Evolutionary conservation across 2,329 filamentous ascomycete species (phyloP).

Genomic region (Arthrobotrys pseudoclavata): DNA sequence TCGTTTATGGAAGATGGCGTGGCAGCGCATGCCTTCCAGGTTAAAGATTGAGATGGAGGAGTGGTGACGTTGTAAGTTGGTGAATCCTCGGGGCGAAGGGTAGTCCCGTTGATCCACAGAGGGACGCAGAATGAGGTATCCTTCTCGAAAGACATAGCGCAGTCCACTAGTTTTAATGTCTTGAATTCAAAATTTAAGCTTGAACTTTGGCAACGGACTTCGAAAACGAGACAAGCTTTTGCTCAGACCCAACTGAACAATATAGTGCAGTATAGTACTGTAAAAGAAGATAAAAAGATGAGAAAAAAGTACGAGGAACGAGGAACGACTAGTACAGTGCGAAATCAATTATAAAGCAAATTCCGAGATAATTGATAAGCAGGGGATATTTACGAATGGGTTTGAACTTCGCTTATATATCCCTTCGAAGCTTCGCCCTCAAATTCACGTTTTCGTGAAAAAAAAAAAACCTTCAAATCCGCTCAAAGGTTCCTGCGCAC

Average conservation of each 20-base stretch:
- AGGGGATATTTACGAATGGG: conserved; percentile 4
- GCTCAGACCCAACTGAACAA: conserved; percentile 16
- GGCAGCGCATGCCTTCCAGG: conserved; percentile 72
- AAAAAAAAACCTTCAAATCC: conserved; percentile 8
- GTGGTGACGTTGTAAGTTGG: conserved; percentile 47
- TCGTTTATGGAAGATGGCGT: conserved; percentile 72
- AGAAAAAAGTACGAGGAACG: conserved; percentile 4
- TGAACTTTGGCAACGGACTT: neutral
- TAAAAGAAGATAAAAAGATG: neutral
- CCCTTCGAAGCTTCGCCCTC: conserved; percentile 2
- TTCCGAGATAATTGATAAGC: conserved; percentile 22
- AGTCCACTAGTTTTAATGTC: neutral
- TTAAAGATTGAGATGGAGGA: conserved; percentile 39
- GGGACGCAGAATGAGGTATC: conserved; percentile 54
- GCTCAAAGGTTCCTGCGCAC: conserved; percentile 21
- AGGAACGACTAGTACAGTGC: neutral
- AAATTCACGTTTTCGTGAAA: neutral
- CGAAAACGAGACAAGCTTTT: conserved; percentile 7
- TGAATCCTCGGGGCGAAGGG: conserved; percentile 23
- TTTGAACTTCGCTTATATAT: conserved; percentile 50
- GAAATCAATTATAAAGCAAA: neutral
- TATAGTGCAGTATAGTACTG: too few relatives aligned
- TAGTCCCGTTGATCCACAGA: conserved; percentile 51
- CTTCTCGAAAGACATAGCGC: conserved; percentile 51
- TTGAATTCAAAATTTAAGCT: conserved; percentile 16